A percentile compares a stretch with the other conserved stretches of the same genome.
Conservation (phyloP, 345 rosid species). For the Jatropha curcas region DNA sequence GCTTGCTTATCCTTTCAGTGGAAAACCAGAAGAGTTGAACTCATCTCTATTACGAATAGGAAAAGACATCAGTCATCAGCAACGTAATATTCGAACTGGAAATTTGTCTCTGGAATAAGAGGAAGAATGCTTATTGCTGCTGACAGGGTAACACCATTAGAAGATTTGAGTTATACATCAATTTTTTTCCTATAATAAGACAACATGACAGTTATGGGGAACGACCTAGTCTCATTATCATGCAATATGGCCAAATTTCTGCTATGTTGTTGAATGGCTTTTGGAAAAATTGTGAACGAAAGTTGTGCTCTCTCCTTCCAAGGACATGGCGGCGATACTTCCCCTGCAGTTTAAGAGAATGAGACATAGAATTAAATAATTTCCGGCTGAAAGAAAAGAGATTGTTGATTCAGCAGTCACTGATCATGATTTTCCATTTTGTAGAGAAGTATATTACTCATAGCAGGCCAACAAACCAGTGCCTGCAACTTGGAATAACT, state of each 20-base stretch:
- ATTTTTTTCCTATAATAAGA: not conserved
- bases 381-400: constrained; percentile 12
- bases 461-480: not conserved
- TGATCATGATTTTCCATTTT: not conserved
- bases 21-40: constrained; percentile 57
- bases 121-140: constrained; percentile 2
- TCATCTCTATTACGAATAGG: constrained; percentile 53
- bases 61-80: constrained; percentile 69
- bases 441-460: not conserved
- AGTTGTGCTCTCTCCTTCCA: not conserved
- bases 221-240: not conserved
- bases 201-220: not conserved
- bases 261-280: not conserved
- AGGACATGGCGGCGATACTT: not conserved
- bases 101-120: constrained; percentile 57
- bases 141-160: not conserved
- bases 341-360: not conserved
- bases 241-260: not conserved
- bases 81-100: constrained; percentile 69
- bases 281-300: not conserved
- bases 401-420: not conserved
- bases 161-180: not conserved
- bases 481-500: not conserved
- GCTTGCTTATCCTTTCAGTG: constrained; percentile 61
- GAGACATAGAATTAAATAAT: not conserved